Conservation (phyloP, 179 eudicot genomes). For the Beta corolliflora region DNA sequence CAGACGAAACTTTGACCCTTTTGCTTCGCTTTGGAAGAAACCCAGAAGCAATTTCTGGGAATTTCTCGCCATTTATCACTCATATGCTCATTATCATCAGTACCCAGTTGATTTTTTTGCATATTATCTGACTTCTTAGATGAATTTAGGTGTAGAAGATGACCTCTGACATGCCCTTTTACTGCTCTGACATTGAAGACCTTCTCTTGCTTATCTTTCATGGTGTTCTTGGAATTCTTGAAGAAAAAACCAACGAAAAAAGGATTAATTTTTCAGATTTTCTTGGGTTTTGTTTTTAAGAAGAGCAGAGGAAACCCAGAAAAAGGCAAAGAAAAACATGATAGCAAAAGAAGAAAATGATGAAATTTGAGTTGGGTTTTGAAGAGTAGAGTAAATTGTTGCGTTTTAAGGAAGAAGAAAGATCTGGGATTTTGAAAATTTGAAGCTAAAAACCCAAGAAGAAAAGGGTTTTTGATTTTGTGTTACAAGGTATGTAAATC, state of each 20-base stretch:
- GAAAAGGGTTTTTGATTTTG: not conserved
- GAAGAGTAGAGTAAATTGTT: not conserved
- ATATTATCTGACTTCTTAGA: not conserved
- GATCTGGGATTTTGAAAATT: conserved; percentile 13
- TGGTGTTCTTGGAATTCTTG: not conserved
- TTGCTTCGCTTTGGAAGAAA: not conserved
- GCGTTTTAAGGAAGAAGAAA: conserved; percentile 13
- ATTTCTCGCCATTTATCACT: conserved; percentile 1
- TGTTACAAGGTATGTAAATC: not conserved
- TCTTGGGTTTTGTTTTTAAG: not conserved
- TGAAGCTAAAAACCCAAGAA: conserved; percentile 1
- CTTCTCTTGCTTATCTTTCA: conserved; percentile 9
- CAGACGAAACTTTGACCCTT: conserved; percentile 11
- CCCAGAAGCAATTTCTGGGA: conserved; percentile 20
- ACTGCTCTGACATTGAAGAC: conserved; percentile 1
- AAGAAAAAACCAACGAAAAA: not conserved
- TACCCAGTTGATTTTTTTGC: conserved; percentile 19
- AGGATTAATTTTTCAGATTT: not conserved
- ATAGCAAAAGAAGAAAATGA: not conserved
- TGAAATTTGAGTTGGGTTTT: not conserved
- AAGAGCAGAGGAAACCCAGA: conserved; percentile 24
- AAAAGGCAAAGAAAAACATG: not conserved
- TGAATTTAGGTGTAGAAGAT: conserved; percentile 2
- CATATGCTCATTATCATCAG: not conserved
- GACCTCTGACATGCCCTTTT: conserved; percentile 13